Evolutionary conservation across 768 basidiomycete genomes (phyloP).

Genomic region (Tricholoma hemisulphureum): DNA sequence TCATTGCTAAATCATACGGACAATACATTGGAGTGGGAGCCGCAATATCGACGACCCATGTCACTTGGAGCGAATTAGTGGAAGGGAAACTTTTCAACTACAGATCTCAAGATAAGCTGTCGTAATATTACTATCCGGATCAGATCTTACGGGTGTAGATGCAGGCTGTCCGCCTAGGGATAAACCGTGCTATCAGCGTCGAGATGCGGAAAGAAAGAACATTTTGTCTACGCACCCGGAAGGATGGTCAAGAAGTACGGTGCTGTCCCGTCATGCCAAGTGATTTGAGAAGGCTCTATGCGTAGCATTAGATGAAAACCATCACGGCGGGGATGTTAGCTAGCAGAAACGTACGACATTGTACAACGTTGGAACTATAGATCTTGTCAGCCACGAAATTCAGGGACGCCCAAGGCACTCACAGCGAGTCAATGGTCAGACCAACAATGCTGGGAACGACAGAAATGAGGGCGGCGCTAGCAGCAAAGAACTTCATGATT

Average conservation of each 20-base stretch:
- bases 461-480: slow-evolving; percentile 35
- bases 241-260: slow-evolving; percentile 63
- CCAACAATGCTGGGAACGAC: slow-evolving; percentile 37
- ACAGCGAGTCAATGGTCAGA: slow-evolving; percentile 71
- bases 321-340: neutral
- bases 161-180: slow-evolving; percentile 49
- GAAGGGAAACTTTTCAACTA: slow-evolving; percentile 56
- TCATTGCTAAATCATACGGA: neutral
- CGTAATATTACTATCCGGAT: too few species aligned
- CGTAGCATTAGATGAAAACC: neutral
- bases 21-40: neutral
- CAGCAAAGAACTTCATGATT: slow-evolving; percentile 40
- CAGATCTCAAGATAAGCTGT: neutral
- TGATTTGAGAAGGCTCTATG: slow-evolving; percentile 58
- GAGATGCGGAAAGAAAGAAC: neutral
- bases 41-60: slow-evolving; percentile 56
- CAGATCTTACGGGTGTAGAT: slow-evolving; percentile 47
- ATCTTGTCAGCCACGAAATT: neutral
- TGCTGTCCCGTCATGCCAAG: slow-evolving; percentile 48
- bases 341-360: slow-evolving; percentile 48
- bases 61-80: slow-evolving; percentile 37
- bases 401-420: neutral
- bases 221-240: slow-evolving; percentile 52
- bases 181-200: neutral
- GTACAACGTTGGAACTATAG: slow-evolving; percentile 37